Evolutionary conservation across 139 green algal species (phyloP).

Genomic region (Chlamydomonas sphaeroides): DNA sequence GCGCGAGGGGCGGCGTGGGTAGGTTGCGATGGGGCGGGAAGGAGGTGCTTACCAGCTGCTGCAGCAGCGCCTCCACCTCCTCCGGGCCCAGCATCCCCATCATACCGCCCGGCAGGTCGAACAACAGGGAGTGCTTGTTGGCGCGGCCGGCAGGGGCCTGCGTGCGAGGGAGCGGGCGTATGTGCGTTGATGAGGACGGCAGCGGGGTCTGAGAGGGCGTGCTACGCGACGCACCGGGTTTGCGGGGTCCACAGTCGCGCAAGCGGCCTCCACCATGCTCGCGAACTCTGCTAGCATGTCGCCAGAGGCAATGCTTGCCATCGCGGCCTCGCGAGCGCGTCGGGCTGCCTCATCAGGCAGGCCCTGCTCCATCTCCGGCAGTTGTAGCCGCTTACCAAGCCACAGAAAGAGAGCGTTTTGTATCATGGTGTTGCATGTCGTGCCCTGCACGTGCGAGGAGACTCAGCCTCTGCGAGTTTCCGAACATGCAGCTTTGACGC

Average conservation of each 20-base stretch:
- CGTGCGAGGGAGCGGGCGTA: no score
- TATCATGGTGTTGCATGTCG: not conserved
- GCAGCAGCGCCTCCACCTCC: constrained; percentile 15
- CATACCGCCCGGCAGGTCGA: constrained; percentile 22
- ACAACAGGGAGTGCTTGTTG: not conserved
- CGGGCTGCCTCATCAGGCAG: not conserved
- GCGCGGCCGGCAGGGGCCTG: not conserved
- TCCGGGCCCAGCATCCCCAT: constrained; percentile 24
- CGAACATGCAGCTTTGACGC: no score
- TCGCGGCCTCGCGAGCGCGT: not conserved
- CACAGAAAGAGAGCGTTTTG: constrained; percentile 23
- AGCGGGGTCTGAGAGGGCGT: not conserved
- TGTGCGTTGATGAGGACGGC: no score
- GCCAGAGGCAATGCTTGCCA: not conserved
- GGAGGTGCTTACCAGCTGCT: not conserved
- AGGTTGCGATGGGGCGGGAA: not conserved
- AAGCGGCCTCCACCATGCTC: not conserved
- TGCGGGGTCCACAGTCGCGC: not conserved
- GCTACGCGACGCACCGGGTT: no score
- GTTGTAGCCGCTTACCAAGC: constrained; percentile 20
- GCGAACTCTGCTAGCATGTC: constrained; percentile 17
- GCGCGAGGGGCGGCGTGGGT: not conserved
- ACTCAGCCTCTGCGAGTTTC: not conserved
- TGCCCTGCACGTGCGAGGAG: not conserved
- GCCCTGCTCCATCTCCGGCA: not conserved